Evolutionary conservation across 83 land plant genomes (phyloP), one percentile per base, ranked within the genome.

Genomic region (Diphasiastrum complanatum): DNA sequence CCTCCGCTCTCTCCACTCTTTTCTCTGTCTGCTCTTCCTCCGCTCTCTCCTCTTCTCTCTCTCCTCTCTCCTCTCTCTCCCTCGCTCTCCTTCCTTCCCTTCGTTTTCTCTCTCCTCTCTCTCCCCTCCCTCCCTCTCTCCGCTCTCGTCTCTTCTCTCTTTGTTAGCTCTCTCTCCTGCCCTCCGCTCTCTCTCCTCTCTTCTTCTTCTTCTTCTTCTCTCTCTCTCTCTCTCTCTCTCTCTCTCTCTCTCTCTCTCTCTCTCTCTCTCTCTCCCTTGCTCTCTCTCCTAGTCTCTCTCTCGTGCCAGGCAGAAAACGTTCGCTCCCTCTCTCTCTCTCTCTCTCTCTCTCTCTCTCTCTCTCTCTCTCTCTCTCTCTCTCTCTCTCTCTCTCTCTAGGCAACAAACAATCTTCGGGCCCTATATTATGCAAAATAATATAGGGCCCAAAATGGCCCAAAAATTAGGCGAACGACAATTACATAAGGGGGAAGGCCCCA

Each of bases 331-430:
- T 38, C 43, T 38, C 43, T 38, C 43, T 14, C 14, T 14, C 14
- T 14, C 43, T 38, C 43, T 38, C 43, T 38, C 43, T 38, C 14
- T 14, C 14, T 38, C 14, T 38, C 43, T 14, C 43, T 38, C 43
- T 38, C 43, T 38, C 43, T 38, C 43, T 38, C 43, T 14, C 43
- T 8, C 14, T 38, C 43, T 38, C 14, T 38, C 43, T 38, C 14
- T 38, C 43, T 38, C 43, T 38, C 43, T 38, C 43, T 38, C 43
- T 14, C 43, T n/a, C n/a, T n/a, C n/a, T n/a, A n/a, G n/a, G n/a
- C n/a, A n/a, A n/a, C n/a, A n/a, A n/a, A n/a, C n/a, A n/a, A n/a
- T n/a, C n/a, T n/a, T n/a, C n/a, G n/a, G n/a, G n/a, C n/a, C n/a
- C n/a, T n/a, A n/a, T n/a, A n/a, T n/a, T n/a, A n/a, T n/a, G n/a